A percentile compares a stretch with the other conserved stretches of the same genome.
Evolutionary conservation across 1,284 basidiomycete species (phyloP).

Genomic region (Neolentinus lepideus): DNA sequence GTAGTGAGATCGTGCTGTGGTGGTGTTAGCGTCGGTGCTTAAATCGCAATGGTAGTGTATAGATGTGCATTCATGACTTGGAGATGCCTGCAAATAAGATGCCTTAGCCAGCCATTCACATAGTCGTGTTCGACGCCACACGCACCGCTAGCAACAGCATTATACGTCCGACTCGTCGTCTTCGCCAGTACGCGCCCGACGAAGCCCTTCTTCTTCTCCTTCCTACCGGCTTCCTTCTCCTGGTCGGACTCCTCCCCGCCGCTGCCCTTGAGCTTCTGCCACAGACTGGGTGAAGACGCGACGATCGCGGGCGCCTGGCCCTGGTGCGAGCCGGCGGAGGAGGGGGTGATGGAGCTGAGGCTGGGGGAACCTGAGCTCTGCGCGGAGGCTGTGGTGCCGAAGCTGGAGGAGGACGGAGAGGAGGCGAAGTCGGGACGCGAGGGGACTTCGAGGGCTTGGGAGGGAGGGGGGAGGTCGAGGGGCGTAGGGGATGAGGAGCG

Average conservation of each 20-base stretch:
- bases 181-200: background rate
- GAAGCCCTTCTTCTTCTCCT: constrained; percentile 1
- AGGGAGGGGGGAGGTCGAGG: background rate
- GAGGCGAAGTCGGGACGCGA: background rate
- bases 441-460: background rate
- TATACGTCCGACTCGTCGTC: constrained; percentile 1
- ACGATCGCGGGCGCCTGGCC: background rate
- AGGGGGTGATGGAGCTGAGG: background rate
- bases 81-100: background rate
- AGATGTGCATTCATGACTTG: background rate
- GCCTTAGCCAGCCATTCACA: background rate
- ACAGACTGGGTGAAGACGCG: background rate
- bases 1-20: background rate
- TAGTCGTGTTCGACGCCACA: background rate
- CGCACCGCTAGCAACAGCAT: constrained; percentile 1
- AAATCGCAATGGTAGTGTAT: background rate
- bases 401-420: background rate
- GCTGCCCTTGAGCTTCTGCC: background rate
- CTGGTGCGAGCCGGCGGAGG: background rate
- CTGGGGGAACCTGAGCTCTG: background rate
- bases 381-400: background rate
- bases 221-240: background rate
- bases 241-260: background rate
- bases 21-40: background rate
- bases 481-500: background rate